Evolutionary conservation across 2,329 filamentous ascomycete species (phyloP), one percentile per base, ranked within the genome.

Genomic region (Parafenestella ontariensis): DNA sequence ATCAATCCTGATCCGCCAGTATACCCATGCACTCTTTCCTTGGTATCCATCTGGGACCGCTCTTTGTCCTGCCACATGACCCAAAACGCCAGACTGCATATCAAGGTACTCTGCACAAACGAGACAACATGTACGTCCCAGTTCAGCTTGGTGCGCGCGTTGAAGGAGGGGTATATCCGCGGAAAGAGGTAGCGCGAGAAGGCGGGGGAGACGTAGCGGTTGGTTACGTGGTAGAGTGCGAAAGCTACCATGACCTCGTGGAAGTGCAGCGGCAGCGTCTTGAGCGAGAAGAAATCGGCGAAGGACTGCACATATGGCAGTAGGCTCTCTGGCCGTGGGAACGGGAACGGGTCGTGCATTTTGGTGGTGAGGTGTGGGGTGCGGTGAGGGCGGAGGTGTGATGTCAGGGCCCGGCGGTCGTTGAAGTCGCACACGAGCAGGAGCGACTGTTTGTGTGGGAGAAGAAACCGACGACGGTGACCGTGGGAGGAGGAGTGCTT

Each of bases 121-220:
- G 89, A 92, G 28, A 95, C 91, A 50, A 94, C 87, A 72, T 94
- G 91, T 21, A 92, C 88, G 73, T 96, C 87, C 91, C 91, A 95
- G 81, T 90, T 95, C 58, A 92, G 81, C 70, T 83, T 84, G 52
- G 89, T 90, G 50, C 84, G 82, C 23, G 80, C 77, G 44, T 86
- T 84, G 64, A 91, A 82, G 43, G 77, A 76, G 28, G 79, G 73
- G 77, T 95, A 95, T 63, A 84, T 81, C 41, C 80, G 71, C 17
- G 89, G 85, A 60, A 89, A 87, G 55, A 92, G 73, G 52, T 79
- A 69, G 41, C 77, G 80, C 29, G 89, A 92, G 31, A 93, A 49
- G 36, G 81, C 69, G 6, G 91, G 91, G 46, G 91, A 89, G 58
- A 92, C 68, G 56, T 86, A 82, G 62, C 81, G 79, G 74, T 87